These are phyloP conservation scores for Cucurbita pepo DNA, from an alignment of 306 rosid species.

Conservation along the genomic window DNA sequence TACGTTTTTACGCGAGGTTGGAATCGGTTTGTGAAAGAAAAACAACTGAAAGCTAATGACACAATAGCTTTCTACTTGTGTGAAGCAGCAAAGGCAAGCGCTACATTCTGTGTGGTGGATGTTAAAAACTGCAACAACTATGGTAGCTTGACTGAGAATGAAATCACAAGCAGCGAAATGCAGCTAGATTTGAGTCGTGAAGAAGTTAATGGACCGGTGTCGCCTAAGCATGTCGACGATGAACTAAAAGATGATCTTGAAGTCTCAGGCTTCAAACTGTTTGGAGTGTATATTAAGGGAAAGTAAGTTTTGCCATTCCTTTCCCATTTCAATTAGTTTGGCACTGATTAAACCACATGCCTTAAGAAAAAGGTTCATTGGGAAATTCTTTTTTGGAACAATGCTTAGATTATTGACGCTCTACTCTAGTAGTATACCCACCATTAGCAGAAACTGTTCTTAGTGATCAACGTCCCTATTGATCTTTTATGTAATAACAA, in stretches of 20 bases:
- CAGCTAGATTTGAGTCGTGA: not conserved
- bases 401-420: not conserved
- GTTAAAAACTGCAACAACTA: slow-evolving; percentile 1
- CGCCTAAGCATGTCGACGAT: not conserved
- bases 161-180: not conserved
- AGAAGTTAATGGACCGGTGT: not conserved
- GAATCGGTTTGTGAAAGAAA: slow-evolving; percentile 40
- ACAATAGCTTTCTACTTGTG: slow-evolving; percentile 25
- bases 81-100: slow-evolving; percentile 6
- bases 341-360: not conserved
- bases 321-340: not conserved
- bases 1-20: slow-evolving; percentile 40
- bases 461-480: not conserved
- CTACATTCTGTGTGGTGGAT: slow-evolving; percentile 25
- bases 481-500: not conserved
- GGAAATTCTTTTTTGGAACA: not conserved
- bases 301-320: not conserved
- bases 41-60: slow-evolving; percentile 27
- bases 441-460: not conserved
- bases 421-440: not conserved
- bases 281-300: slow-evolving; percentile 28
- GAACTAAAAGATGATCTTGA: not conserved
- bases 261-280: slow-evolving; percentile 23
- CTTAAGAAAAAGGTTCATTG: not conserved
- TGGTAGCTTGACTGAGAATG: not conserved